A percentile compares a stretch with the other conserved stretches of the same genome.
Conservation (phyloP, 2,329 filamentous ascomycete species). For the Sarocladiaceae sp. region DNA sequence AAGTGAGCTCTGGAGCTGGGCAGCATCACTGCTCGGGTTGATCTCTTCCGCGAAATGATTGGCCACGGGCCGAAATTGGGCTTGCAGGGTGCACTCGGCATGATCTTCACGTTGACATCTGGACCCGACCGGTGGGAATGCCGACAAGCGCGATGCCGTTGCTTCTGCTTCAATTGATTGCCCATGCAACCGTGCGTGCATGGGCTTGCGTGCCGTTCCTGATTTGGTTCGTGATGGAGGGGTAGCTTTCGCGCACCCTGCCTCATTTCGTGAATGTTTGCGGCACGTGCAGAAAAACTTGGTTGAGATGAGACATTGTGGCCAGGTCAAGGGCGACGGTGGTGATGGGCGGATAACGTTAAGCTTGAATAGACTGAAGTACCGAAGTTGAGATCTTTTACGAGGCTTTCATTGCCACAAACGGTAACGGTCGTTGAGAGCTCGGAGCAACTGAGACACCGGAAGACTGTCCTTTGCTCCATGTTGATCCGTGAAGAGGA, state of each 20-base stretch:
- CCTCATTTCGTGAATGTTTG: constrained; percentile 2
- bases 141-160: not conserved
- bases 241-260: not conserved
- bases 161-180: not conserved
- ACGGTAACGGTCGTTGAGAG: not conserved
- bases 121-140: constrained; percentile 4
- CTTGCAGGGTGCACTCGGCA: not conserved
- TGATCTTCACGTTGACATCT: constrained; percentile 4
- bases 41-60: not conserved
- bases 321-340: not conserved
- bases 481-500: not conserved
- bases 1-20: not conserved
- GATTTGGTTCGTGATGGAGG: not conserved
- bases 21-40: not conserved
- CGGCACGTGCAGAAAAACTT: not conserved
- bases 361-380: not conserved
- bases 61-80: not conserved
- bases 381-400: not conserved
- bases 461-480: not conserved
- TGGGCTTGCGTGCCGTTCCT: not conserved
- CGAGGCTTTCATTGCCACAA: not conserved
- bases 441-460: constrained; percentile 2
- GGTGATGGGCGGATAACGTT: not conserved
- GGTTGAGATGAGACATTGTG: constrained; percentile 5
- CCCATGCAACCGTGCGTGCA: not conserved